Conservation (phyloP, 2,329 filamentous ascomycete genomes). For the Colletotrichum sansevieriae region DNA sequence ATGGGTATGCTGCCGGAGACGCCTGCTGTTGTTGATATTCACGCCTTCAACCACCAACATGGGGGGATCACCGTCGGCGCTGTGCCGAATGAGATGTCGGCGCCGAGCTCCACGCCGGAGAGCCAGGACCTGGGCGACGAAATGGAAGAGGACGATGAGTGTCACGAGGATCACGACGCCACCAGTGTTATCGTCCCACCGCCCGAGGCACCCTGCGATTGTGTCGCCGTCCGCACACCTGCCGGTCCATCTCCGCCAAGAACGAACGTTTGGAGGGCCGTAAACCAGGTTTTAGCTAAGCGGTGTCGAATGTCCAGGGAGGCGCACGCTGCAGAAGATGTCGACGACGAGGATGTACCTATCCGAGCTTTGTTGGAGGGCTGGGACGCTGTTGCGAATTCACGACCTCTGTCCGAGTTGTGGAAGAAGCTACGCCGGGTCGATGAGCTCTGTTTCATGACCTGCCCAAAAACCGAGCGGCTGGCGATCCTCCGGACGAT, state of each 20-base stretch:
- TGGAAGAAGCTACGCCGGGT: conserved; percentile 47
- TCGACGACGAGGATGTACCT: conserved; percentile 45
- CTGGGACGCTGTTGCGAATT: conserved; percentile 48
- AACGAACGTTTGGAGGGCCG: conserved; percentile 46
- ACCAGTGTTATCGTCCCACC: conserved; percentile 28
- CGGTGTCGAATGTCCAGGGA: conserved; percentile 36
- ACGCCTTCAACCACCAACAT: neutral
- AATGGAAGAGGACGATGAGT: conserved; percentile 1
- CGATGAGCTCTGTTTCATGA: conserved; percentile 45
- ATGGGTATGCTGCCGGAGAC: neutral
- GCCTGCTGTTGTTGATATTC: neutral
- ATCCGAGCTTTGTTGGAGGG: conserved; percentile 47
- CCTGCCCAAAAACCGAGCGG: conserved; percentile 43
- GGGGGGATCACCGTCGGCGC: conserved; percentile 7
- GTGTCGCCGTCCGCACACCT: conserved; percentile 3
- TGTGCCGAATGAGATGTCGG: neutral
- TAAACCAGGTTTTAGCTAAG: conserved; percentile 44
- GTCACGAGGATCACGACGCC: conserved; percentile 18
- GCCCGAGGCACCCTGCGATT: conserved; percentile 24
- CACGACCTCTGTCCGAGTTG: conserved; percentile 45
- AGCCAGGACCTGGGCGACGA: conserved; percentile 30
- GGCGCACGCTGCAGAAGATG: conserved; percentile 42
- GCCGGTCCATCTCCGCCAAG: neutral
- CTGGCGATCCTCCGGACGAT: conserved; percentile 46
- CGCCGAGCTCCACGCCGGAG: conserved; percentile 29